phyloP scores from a whole-genome alignment of 2,329 filamentous ascomycete genomes.

The Xylariaceae sp. region DNA sequence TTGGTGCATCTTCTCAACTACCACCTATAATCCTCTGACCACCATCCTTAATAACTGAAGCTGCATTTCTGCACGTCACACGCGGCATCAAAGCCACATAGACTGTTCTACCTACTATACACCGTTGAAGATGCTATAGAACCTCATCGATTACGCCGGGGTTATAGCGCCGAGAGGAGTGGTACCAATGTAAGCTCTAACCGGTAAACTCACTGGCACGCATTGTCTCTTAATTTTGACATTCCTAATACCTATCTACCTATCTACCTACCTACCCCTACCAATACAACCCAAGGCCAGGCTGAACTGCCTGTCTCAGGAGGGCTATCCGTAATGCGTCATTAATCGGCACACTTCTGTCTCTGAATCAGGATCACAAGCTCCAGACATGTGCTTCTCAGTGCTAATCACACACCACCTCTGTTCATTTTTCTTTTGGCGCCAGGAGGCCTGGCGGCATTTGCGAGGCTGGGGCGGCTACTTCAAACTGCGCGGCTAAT shows the following conservation, averaged over 20 bases:
- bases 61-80: conserved; percentile 5
- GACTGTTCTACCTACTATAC: background rate
- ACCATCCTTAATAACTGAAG: background rate
- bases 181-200: background rate
- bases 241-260: conserved; percentile 13
- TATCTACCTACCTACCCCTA: no score
- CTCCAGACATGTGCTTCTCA: conserved; percentile 8
- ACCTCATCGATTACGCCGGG: background rate
- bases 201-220: background rate
- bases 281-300: conserved; percentile 11
- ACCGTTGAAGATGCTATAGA: background rate
- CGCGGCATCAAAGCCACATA: background rate
- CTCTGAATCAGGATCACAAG: conserved; percentile 16
- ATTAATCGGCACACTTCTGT: conserved; percentile 3
- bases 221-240: conserved; percentile 19
- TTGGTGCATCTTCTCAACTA: conserved; percentile 8
- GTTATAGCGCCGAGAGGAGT: background rate
- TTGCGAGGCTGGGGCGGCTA: conserved; percentile 25
- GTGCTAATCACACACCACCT: background rate
- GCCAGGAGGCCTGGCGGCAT: conserved; percentile 26
- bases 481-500: conserved; percentile 14
- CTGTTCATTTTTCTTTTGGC: background rate
- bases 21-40: conserved; percentile 11
- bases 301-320: conserved; percentile 27
- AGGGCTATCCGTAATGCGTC: conserved; percentile 5